Evolutionary conservation across 331 rosid genomes (phyloP).

Genomic region (Pyracantha coccinea): DNA sequence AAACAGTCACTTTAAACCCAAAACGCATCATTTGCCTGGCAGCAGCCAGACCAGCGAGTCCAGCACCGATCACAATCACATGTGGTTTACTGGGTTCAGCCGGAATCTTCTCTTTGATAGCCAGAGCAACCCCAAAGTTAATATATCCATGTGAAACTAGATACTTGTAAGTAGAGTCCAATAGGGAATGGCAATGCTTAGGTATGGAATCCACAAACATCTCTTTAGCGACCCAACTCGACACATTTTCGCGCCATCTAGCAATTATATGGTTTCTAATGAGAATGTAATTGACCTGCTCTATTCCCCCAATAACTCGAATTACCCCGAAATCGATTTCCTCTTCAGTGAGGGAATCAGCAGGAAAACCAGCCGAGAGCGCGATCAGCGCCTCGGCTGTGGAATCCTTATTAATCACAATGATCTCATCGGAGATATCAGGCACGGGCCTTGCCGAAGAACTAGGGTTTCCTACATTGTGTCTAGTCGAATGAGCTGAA

Average conservation of each 20-base stretch:
- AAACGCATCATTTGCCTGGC: constrained; percentile 83
- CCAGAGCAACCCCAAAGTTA: constrained; percentile 69
- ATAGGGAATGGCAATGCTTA: constrained; percentile 46
- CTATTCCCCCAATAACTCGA: constrained; percentile 79
- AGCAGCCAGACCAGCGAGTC: constrained; percentile 90
- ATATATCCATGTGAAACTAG: constrained; percentile 73
- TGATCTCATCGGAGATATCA: constrained; percentile 71
- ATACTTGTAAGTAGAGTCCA: constrained; percentile 70
- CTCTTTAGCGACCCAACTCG: constrained; percentile 68
- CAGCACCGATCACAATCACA: constrained; percentile 77
- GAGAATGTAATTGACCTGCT: constrained; percentile 90
- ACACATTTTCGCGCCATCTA: constrained; percentile 87
- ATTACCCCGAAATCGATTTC: constrained; percentile 84
- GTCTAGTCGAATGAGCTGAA: constrained; percentile 22
- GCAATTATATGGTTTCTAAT: constrained; percentile 84
- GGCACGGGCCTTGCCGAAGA: constrained; percentile 7
- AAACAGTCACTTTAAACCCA: constrained; percentile 78
- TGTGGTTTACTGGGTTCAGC: constrained; percentile 44
- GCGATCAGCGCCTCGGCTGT: constrained; percentile 83
- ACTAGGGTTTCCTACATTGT: constrained; percentile 21
- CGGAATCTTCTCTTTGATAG: constrained; percentile 56
- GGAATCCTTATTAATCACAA: constrained; percentile 79
- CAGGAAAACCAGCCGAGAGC: constrained; percentile 77
- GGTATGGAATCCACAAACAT: constrained; percentile 60
- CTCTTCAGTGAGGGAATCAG: constrained; percentile 83